These are phyloP conservation scores for Fagopyrum homotropicum DNA, from an alignment of 148 eudicot species.

Conservation along the genomic window DNA sequence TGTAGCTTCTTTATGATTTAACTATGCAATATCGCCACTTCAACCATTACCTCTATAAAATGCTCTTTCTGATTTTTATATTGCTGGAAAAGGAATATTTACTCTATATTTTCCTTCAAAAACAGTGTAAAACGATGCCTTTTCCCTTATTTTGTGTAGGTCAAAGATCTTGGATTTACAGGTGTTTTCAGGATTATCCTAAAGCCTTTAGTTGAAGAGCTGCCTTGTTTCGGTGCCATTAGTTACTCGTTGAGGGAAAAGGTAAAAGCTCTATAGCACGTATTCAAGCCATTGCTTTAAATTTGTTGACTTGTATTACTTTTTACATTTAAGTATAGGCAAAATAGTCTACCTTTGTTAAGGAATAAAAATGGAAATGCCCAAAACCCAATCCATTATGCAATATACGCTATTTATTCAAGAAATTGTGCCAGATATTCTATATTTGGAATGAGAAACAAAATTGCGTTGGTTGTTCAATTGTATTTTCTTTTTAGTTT, in stretches of 20 bases:
- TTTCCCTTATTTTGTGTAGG: constrained; percentile 34
- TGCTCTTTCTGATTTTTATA: not conserved
- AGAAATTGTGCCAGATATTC: not conserved
- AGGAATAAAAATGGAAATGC: not conserved
- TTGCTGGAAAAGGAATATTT: not conserved
- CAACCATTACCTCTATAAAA: not conserved
- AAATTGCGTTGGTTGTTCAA: not conserved
- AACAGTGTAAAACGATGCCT: not conserved
- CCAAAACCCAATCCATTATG: not conserved
- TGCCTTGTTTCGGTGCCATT: constrained; percentile 91
- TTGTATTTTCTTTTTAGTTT: not conserved
- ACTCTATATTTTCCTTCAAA: not conserved
- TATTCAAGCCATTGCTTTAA: not conserved
- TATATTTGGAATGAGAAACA: not conserved
- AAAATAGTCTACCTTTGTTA: not conserved
- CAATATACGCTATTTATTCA: not conserved
- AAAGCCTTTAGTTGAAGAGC: constrained; percentile 73
- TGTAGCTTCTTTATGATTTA: not conserved
- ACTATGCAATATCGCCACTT: not conserved
- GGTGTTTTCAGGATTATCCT: constrained; percentile 88
- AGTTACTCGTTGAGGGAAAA: constrained; percentile 65
- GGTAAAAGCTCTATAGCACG: constrained; percentile 25
- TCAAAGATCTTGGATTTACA: constrained; percentile 80
- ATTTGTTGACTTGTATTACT: not conserved
- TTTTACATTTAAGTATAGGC: not conserved